Evolutionary conservation across 768 basidiomycete genomes (phyloP), one percentile per base, ranked within the genome.

Genomic region (Pisolithus microcarpus): DNA sequence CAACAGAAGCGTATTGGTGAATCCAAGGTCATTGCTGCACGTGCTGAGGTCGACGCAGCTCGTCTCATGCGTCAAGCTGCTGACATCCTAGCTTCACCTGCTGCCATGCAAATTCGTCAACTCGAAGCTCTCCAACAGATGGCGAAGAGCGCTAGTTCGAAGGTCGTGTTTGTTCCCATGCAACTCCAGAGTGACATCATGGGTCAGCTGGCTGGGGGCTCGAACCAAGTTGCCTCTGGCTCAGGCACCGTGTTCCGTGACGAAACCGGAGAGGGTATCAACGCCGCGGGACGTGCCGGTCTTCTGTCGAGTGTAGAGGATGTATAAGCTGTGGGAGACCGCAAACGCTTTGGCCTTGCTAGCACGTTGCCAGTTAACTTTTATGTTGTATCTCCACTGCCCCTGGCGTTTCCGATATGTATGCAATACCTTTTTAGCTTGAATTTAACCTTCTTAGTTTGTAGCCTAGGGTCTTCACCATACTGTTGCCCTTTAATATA

Each of bases 1-100:
- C 94, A 96, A 64, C 92, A 95, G 71, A 96, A 96, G 79, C 81
- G 95, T 54, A 84, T 97, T 52, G 95, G 93, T 70, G 95, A 98
- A 72, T 84, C 84, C 62, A 97, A 97, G 71, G 90, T 95, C 65
- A 95, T 96, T 60, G 91, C 91, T 48, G 93, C 92, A 1, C 82
- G 92, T 52, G 95, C 94, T 13, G 94, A 96, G 72, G 94, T 97
- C 57, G 94, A 96, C 66, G 76, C 92, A 34, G 92, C 93, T 24
- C 81, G 91, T 60, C 80, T 97, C 65, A 97, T 97, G 94, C 80
- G 94, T 53, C 91, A 95, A 67, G 94, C 94, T 11, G 93, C 93
- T 48, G 93, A 96, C 69, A 96, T 95, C 61, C 73, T 91, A 61
- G 91, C 92, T 19, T 89, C 85, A 10, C 92, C 92, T 8, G 94